Percentiles rank a stretch among this genome's conserved stretches.
phyloP scores from a whole-genome alignment of 306 rosid species.

The Boehmeria nivea region DNA sequence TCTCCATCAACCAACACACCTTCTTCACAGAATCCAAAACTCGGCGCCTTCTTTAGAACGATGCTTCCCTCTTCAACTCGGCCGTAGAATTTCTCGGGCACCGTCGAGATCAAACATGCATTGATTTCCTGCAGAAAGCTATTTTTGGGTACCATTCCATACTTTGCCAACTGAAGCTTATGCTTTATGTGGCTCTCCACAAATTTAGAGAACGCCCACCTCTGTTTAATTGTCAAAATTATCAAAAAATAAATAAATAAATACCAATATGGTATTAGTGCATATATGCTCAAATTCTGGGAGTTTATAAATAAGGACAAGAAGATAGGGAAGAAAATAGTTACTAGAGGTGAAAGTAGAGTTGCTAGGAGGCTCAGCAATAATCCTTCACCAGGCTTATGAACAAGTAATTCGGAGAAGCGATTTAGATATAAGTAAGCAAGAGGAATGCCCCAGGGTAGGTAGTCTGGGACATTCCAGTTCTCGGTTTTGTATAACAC shows the following conservation, averaged over 20 bases:
- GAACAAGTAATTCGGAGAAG: slow-evolving; percentile 59
- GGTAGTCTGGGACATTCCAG: slow-evolving; percentile 53
- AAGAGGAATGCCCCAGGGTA: slow-evolving; percentile 69
- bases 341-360: slow-evolving; percentile 55
- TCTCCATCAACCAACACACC: slow-evolving; percentile 55
- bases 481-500: slow-evolving; percentile 48
- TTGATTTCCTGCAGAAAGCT: slow-evolving; percentile 42
- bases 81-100: slow-evolving; percentile 55
- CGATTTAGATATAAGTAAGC: slow-evolving; percentile 49
- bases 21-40: slow-evolving; percentile 43
- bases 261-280: neutral
- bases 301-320: neutral
- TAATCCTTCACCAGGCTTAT: slow-evolving; percentile 57
- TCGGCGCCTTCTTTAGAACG: slow-evolving; percentile 35
- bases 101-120: slow-evolving; percentile 31
- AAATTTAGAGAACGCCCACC: slow-evolving; percentile 25
- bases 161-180: slow-evolving; percentile 41
- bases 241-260: neutral
- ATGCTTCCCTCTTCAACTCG: slow-evolving; percentile 67
- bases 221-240: neutral
- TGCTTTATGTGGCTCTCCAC: slow-evolving; percentile 48
- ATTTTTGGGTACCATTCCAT: slow-evolving; percentile 63
- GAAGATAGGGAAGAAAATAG: neutral
- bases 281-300: too few species aligned
- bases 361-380: slow-evolving; percentile 44